Evolutionary conservation across 345 rosid genomes (phyloP), one percentile per base, ranked within the genome.

Genomic region (Eucalyptus virginea): DNA sequence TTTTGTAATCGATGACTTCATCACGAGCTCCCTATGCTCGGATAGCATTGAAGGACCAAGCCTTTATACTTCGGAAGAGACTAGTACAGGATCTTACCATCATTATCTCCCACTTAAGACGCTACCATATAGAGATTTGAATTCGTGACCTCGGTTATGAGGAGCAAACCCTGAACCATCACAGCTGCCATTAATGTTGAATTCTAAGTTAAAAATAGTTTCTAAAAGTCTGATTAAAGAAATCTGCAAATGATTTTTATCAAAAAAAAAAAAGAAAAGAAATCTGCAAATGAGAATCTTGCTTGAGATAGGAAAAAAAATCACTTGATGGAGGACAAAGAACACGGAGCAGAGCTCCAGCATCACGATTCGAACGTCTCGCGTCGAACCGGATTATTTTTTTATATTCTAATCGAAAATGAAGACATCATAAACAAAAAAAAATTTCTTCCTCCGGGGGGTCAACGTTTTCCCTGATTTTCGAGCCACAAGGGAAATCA

Each of bases 11-110:
- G 1, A 49, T 0, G 2, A 49, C 7, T 49, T 1, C 1, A 48
- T 1, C 14, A 48, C 6, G 1, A 0, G 12, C 5, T 0, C 2
- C 16, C 5, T 5, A 48, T 48, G 50, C 1, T 2, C 1, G 1
- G 2, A 48, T 4, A 2, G 0, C 12, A 48, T 2, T 1, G 6
- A 48, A 48, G 0, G 6, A 13, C 2, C 1, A 2, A 48, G 2
- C 50, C 1, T 14, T 0, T 48, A 48, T 13, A 48, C 5, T 1
- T 48, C 16, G 1, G 9, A 4, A 4, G 8, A 45, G 11, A 45
- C 0, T 14, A 14, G 6, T 0, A 49, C 6, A 14, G 1, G 6
- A 49, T 3, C 6, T 1, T 2, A 49, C 0, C 2, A 49, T 2
- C 1, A 14, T 49, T 0, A 1, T 1, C 6, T 3, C 0, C 1